phyloP scores from a whole-genome alignment of 2,329 filamentous ascomycete species.

The Diplodia seriata region DNA sequence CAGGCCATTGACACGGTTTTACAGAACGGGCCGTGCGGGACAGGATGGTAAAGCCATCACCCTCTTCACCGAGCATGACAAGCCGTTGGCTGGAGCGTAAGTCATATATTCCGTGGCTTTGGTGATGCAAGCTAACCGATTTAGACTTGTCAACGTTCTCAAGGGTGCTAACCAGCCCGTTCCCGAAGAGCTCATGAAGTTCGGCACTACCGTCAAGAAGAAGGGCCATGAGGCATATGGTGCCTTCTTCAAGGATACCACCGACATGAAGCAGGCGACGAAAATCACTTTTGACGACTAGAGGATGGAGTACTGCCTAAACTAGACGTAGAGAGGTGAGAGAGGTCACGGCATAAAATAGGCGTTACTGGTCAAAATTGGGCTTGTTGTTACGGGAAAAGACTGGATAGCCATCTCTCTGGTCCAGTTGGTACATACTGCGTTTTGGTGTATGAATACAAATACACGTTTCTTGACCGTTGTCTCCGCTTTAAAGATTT shows the following conservation, averaged over 20 bases:
- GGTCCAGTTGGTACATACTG: not conserved
- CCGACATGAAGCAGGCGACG: slow-evolving; percentile 80
- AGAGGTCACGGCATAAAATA: slow-evolving; percentile 8
- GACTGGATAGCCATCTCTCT: not conserved
- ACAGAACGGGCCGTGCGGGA: slow-evolving; percentile 87
- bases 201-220: slow-evolving; percentile 98
- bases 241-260: slow-evolving; percentile 91
- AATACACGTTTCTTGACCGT: not conserved
- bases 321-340: not conserved
- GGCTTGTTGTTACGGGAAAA: not conserved
- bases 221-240: slow-evolving; percentile 96
- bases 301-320: not conserved
- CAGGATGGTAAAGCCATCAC: slow-evolving; percentile 89
- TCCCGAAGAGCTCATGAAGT: slow-evolving; percentile 89
- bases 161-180: slow-evolving; percentile 91
- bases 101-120: slow-evolving; percentile 49
- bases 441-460: not conserved
- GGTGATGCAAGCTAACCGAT: slow-evolving; percentile 34
- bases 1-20: not conserved
- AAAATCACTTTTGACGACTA: slow-evolving; percentile 85
- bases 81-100: slow-evolving; percentile 85
- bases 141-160: slow-evolving; percentile 88
- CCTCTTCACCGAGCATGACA: slow-evolving; percentile 94
- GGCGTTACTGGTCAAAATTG: slow-evolving; percentile 19
- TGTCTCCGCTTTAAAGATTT: no score